Base-by-base conservation (phyloP, 1,284 basidiomycete species). In the Porogramme epimiltina region DNA sequence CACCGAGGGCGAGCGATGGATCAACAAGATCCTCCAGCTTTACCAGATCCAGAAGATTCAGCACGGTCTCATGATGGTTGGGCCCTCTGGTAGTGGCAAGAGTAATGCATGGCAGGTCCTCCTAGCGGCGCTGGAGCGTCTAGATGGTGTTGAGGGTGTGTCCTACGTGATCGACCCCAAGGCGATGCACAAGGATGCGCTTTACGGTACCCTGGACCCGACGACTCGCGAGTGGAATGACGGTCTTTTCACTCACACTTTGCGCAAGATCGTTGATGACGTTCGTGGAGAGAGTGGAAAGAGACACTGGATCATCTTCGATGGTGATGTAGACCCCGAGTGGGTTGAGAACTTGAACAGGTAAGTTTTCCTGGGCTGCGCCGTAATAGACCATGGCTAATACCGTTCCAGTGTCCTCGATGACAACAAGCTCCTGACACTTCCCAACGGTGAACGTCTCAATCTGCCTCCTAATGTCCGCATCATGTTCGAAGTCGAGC, bases 321-420 rank as follows among this genome's bases (percentile, higher is more conserved):
- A 99, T 66, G 97, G 97, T 53, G 97, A 99, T 67, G 96, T 99
- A 45, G 98, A 99, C 77, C 97, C 97, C 0, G 97, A 99, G 73
- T 99, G 97, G 98, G 97, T 99, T 6, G 98, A 99, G 74, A 99
- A 99, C 70, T 76, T 99, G 73, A 99, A 99, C 75, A 97, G 93
- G 94, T 91, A 42, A 33, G 81, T 73, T 34, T 47, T 26, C 41
- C 31, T 9, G 31, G 3, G 22, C 19, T 47, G 8, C 16, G 34
- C 16, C 16, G 34, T 9, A 13, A 18, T 47, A 41, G 22, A 3
- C 11, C 40, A 33, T 46, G 6, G 64, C 45, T 66, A 25, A 13
- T 10, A 20, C 6, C 36, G 44, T 38, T 58, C 18, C 60, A 98
- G 95, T 83, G 94, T 99, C 11, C 80, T 99, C 46, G 98, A 99